A percentile compares a stretch with the other conserved stretches of the same genome.
phyloP scores from a whole-genome alignment of 768 basidiomycete species.

The Coprinopsis sp. region DNA sequence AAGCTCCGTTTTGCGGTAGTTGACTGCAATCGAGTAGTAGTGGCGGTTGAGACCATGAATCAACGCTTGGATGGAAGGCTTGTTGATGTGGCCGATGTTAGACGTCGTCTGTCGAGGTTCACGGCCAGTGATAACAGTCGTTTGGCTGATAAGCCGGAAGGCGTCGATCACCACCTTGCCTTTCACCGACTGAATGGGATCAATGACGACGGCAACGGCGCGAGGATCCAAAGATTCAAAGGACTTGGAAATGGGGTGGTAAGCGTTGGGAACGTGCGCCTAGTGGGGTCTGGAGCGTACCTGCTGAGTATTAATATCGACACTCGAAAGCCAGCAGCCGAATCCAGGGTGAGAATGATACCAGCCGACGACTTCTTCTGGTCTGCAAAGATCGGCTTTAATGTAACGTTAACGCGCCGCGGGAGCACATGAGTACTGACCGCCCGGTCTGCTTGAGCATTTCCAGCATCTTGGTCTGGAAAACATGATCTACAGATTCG shows the following conservation, averaged over 20 bases:
- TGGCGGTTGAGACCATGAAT: constrained; percentile 97
- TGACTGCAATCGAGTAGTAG: constrained; percentile 97
- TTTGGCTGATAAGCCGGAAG: constrained; percentile 93
- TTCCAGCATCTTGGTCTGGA: constrained; percentile 96
- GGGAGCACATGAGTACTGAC: constrained; percentile 40
- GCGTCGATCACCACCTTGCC: constrained; percentile 99
- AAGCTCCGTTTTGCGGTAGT: constrained; percentile 96
- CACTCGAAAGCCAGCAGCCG: constrained; percentile 98
- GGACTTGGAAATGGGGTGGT: constrained; percentile 52
- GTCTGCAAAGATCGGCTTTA: constrained; percentile 48
- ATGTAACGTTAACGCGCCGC: background rate
- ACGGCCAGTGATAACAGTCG: constrained; percentile 82
- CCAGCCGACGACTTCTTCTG: constrained; percentile 99
- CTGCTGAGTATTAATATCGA: constrained; percentile 99
- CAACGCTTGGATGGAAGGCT: constrained; percentile 97
- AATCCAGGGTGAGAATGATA: constrained; percentile 99
- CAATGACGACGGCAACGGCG: constrained; percentile 95
- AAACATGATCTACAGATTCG: constrained; percentile 97
- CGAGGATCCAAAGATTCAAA: constrained; percentile 92
- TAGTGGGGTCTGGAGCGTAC: constrained; percentile 37
- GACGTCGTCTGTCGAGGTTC: constrained; percentile 97
- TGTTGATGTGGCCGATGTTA: constrained; percentile 98
- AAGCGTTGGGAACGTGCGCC: too few species aligned
- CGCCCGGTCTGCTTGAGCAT: constrained; percentile 99
- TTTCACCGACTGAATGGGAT: constrained; percentile 98